Base-by-base conservation (phyloP, 225 moss, liverwort and hornwort genomes). In the Climacium dendroides region DNA sequence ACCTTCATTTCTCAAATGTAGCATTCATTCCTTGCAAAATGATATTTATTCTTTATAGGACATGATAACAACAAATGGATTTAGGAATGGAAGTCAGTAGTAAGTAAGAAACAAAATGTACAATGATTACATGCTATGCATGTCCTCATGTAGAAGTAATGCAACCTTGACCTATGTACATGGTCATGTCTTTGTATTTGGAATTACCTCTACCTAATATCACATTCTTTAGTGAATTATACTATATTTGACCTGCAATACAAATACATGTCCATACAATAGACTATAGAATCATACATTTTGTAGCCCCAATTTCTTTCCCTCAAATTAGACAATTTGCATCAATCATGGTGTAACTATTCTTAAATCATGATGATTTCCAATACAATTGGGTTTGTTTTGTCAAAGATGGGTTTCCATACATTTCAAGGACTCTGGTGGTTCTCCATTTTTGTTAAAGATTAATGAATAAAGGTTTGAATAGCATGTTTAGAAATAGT, bases 251-350 rank as follows among this genome's bases (percentile, higher is more conserved):
- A 20, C 1, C 11, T 4, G 11, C n/a, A n/a, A 20, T 66, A 4
- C n/a, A n/a, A 20, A n/a, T 20, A n/a, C 7, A 66, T 66, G 7
- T 6, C 15, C 13, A 32, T 62, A 8, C 8, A 62, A 32, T 16
- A 62, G 32, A 16, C 30, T 16, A 32, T 8, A 30, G 4, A 32
- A 29, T 29, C 4, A 32, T 32, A 16, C n/a, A 66, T 66, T 12
- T 66, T n/a, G 12, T 2, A n/a, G 0, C 3, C 5, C 1, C 0
- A 2, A n/a, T 12, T 22, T 7, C 37, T 37, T 10, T 0, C 63
- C 5, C 3, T 11, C n/a, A 66, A n/a, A 22, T 66, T 66, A 0
- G 4, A 22, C 20, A 66, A 37, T 12, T 37, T 37, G 2, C 13
- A 66, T 66, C 12, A 2, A 66, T 66, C 7, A 12, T 22, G 2